phyloP scores from a whole-genome alignment of 2,329 filamentous ascomycete genomes.

The Paramyrothecium roridum region DNA sequence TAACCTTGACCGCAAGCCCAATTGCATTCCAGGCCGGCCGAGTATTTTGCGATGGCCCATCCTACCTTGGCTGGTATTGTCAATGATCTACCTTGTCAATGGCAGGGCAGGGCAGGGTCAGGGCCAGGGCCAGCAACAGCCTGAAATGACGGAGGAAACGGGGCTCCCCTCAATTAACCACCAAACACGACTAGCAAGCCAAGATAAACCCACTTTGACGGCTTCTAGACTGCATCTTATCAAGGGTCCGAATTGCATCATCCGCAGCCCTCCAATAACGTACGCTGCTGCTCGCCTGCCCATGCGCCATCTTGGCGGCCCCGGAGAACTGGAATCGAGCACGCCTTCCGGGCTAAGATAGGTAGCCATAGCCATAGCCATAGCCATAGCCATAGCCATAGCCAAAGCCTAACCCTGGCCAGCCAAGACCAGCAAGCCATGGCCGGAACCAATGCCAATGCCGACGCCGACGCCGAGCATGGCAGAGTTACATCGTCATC shows the following conservation, averaged over 20 bases:
- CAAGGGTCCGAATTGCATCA: background rate
- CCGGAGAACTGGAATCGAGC: background rate
- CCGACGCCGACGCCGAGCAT: background rate
- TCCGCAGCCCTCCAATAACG: background rate
- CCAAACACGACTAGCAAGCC: background rate
- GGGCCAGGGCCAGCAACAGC: too few species aligned
- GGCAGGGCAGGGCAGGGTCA: too few species aligned
- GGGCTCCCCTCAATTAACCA: background rate
- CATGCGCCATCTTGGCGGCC: background rate
- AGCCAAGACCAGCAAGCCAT: too few species aligned
- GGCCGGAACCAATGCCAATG: background rate
- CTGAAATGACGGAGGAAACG: too few species aligned
- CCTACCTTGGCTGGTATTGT: too few species aligned
- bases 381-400: constrained; percentile 2
- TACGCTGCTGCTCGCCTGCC: background rate
- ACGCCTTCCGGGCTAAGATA: background rate
- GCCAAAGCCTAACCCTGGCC: too few species aligned
- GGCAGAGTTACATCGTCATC: background rate
- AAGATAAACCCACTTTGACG: background rate
- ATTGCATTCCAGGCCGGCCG: too few species aligned
- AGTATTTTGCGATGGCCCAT: too few species aligned
- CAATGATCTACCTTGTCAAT: too few species aligned
- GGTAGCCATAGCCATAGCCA: background rate
- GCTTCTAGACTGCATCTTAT: background rate
- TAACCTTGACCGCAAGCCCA: too few species aligned